Evolutionary conservation across 495 filamentous ascomycete species (phyloP), one percentile per base, ranked within the genome.

Genomic region (Cercophora newfieldiana): DNA sequence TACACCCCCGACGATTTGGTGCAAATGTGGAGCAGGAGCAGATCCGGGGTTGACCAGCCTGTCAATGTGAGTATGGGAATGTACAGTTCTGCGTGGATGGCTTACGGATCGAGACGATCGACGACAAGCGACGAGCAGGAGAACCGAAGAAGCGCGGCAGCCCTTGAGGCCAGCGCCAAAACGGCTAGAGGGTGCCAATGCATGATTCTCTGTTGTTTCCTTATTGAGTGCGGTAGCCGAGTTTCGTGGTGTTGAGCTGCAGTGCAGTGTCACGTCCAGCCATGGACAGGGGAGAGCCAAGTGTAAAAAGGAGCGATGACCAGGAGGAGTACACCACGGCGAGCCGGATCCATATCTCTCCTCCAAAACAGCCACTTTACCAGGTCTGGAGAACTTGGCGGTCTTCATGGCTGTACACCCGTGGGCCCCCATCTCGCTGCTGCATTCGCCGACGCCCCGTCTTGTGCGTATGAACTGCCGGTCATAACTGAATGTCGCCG

Each of bases 101-200:
- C n/a, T 7, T 21, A 74, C 72, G 72, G 69, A 57, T 74, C 72
- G 1, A 74, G 61, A 31, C 69, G 72, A 44, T 74, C 67, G 33
- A 63, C 64, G n/a, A 70, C 66, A 29, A 74, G 67, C 59, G 69
- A 53, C 0, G 72, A 72, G 69, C 72, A 90, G 5, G 88, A 88
- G 76, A 91, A 89, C 0, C 89, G 89, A 29, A 91, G 78, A 67
- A 87, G 28, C 29, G 67, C 70, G 18, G 63, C 47, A 47, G 37
- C 62, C 21, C 62, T 51, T 3, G 59, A 64, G 12, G 65, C 50
- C 18, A 69, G 62, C 16, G 66, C 65, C 64, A 69, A 37, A 14
- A 49, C 47, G 21, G 61, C 68, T 8, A 63, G 47, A 6, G 29
- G 21, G 21, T 1, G 10, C 31, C 7, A 47, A 19, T 26, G 58